Evolutionary conservation across 345 rosid genomes (phyloP).

Genomic region (Populus nigra): DNA sequence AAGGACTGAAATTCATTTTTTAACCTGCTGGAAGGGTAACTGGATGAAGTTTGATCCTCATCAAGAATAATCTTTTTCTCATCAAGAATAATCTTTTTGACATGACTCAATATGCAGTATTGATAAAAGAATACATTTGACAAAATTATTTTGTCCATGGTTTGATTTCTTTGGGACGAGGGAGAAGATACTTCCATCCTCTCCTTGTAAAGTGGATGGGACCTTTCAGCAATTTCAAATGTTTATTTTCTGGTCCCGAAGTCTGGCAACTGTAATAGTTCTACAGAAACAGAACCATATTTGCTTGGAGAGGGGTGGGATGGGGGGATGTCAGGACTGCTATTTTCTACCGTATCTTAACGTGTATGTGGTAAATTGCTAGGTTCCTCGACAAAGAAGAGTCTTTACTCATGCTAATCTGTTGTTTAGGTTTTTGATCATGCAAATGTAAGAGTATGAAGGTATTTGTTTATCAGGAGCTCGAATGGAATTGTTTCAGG

Average conservation of each 20-base stretch:
- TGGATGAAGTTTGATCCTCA: background rate
- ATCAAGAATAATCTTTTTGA: background rate
- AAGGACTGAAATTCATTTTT: no score
- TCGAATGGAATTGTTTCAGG: background rate
- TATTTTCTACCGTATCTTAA: background rate
- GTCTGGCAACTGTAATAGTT: background rate
- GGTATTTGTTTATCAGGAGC: background rate
- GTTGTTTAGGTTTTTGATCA: background rate
- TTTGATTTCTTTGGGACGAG: background rate
- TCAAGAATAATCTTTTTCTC: background rate
- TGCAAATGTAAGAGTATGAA: background rate
- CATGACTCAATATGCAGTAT: background rate
- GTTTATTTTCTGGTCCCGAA: background rate
- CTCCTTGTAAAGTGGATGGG: background rate
- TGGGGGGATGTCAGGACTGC: background rate
- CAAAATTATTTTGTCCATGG: background rate
- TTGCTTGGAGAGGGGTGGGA: background rate
- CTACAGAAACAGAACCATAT: background rate
- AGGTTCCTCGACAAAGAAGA: background rate
- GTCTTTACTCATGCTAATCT: background rate
- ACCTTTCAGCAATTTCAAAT: background rate
- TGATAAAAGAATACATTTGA: background rate
- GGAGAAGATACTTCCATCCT: background rate
- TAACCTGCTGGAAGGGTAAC: background rate
- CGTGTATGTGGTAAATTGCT: background rate